A percentile compares a stretch with the other conserved stretches of the same genome.
Evolutionary conservation across 1,284 basidiomycete species (phyloP).

Genomic region (Anthracocystis panici-leucophaei): DNA sequence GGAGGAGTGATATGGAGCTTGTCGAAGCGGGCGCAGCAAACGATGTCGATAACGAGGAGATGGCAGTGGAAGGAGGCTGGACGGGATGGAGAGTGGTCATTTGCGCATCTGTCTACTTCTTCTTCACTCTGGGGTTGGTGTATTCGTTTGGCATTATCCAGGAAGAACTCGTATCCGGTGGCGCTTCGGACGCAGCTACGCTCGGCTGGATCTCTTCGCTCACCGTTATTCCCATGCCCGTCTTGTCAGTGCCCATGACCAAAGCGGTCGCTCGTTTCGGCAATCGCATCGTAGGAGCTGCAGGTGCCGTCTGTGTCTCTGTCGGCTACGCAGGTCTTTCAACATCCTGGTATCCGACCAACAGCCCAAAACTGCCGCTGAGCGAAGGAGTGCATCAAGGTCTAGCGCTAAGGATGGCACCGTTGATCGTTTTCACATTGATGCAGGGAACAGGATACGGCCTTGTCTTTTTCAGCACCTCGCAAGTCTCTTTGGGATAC

Average conservation of each 20-base stretch:
- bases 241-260: constrained; percentile 66
- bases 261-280: constrained; percentile 61
- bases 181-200: constrained; percentile 63
- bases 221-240: constrained; percentile 56
- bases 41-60: constrained; percentile 13
- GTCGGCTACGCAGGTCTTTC: constrained; percentile 60
- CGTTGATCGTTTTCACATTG: constrained; percentile 31
- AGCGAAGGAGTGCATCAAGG: constrained; percentile 22
- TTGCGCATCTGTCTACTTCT: constrained; percentile 49
- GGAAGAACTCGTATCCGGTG: constrained; percentile 55
- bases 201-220: constrained; percentile 68
- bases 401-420: constrained; percentile 16
- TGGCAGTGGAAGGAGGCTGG: constrained; percentile 26
- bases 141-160: constrained; percentile 69
- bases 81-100: constrained; percentile 35
- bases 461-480: constrained; percentile 48
- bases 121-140: constrained; percentile 59
- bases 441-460: constrained; percentile 49
- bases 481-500: constrained; percentile 58
- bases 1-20: constrained; percentile 79
- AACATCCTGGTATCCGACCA: constrained; percentile 42
- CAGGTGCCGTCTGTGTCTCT: constrained; percentile 57
- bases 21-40: constrained; percentile 70
- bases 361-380: constrained; percentile 11
- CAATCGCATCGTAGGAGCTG: constrained; percentile 50